Evolutionary conservation across 2,329 filamentous ascomycete species (phyloP).

Genomic region (Thelonectria rubi): DNA sequence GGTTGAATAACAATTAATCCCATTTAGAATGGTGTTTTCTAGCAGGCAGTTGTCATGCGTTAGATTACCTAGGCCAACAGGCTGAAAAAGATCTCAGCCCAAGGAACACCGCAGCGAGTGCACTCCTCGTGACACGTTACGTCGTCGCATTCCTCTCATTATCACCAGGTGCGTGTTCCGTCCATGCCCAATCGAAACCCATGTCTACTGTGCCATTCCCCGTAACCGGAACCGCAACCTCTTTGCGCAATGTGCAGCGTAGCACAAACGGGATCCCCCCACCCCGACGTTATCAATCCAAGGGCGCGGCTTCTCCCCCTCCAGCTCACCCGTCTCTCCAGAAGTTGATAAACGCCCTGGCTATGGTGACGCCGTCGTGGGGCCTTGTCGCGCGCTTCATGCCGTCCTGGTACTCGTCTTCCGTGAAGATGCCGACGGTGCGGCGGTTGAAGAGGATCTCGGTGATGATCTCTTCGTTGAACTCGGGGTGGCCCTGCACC

Average conservation of each 20-base stretch:
- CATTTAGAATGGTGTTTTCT: not conserved
- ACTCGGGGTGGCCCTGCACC: constrained; percentile 60
- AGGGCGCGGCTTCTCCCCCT: not conserved
- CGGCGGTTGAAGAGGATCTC: constrained; percentile 62
- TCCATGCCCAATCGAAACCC: not conserved
- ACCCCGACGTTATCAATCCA: not conserved
- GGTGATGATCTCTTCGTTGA: constrained; percentile 51
- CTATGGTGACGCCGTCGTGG: constrained; percentile 84
- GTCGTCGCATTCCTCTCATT: not conserved
- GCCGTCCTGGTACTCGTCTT: constrained; percentile 74
- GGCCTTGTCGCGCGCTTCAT: constrained; percentile 70
- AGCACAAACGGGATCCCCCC: not conserved
- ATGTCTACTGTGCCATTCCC: not conserved
- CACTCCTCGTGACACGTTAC: not conserved
- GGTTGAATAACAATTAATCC: not conserved
- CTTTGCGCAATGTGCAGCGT: not conserved
- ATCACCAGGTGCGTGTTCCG: not conserved
- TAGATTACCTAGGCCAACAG: not conserved
- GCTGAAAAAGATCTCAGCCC: not conserved
- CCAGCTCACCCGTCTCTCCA: constrained; percentile 64
- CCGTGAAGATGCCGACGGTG: constrained; percentile 72
- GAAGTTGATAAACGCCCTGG: constrained; percentile 79
- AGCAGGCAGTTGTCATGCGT: not conserved
- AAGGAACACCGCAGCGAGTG: not conserved
- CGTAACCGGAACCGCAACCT: not conserved